Evolutionary conservation across 768 basidiomycete genomes (phyloP), one percentile per base, ranked within the genome.

Genomic region (Suillus placidus): DNA sequence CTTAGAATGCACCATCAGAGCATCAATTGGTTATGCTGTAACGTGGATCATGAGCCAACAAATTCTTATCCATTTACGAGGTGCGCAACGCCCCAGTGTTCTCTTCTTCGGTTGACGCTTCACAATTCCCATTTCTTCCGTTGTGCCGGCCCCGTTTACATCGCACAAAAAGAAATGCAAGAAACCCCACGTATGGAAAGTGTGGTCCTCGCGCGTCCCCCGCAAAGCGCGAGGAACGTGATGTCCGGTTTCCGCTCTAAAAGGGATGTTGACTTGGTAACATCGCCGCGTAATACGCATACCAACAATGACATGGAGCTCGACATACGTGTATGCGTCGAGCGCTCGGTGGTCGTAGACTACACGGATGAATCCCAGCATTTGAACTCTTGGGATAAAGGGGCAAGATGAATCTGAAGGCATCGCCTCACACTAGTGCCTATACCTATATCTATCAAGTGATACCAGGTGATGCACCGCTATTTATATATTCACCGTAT

Each of bases 41-140:
- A 85, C 83, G 40, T 88, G 85, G 85, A 87, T 88, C 71, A 86
- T 85, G 86, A 84, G 83, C 32, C 85, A 87, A 69, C 79, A 82
- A 64, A 80, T 88, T 62, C 73, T 88, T 60, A 81, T 87, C 58
- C 87, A 88, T 78, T 77, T 87, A 45, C 82, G 84, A 72, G 81
- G 87, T 83, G 64, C 43, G 78, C 72, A 56, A 23, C 20, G 14
- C 5, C 45, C 9, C 26, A 32, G 6, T n/a, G 5, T 7, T 42
- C 7, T 32, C 6, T 18, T 42, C 26, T 40, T 60, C 4, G 1
- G 58, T 40, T 60, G 18, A 42, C 10, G 30, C 26, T 3, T 60
- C n/a, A 32, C 20, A 30, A 55, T 63, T 40, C 23, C 16, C 40
- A 45, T 18, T 47, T 32, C 35, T 30, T 45, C 30, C 38, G 26